Base-by-base conservation (phyloP, 2,329 filamentous ascomycete genomes). In the Ascochyta pisi region DNA sequence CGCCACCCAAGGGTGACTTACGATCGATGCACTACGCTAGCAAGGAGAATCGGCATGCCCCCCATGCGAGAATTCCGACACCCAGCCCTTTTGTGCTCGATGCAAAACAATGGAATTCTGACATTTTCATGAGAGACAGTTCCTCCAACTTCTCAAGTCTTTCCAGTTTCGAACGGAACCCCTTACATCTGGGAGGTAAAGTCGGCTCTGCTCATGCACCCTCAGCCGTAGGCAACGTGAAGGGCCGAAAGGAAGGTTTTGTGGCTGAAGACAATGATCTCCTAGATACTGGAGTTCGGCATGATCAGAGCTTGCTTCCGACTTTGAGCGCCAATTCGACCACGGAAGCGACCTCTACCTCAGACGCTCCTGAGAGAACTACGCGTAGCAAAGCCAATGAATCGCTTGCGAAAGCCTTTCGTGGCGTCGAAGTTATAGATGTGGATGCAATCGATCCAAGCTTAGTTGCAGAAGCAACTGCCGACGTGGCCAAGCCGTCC, bases 181-280 rank as follows among this genome's bases (percentile, higher is more conserved):
- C 48, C 15, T 26, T 41, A 23, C 16, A 34, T 3, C 29, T 61
- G 2, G 16, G 44, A 3, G 49, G 48, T 7, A 71, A 63, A 26
- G 35, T 54, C 37, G 64, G 60, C 41, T 66, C 67, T 5, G 60
- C 55, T 10, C 61, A 65, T 9, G 48, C 44, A 12, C 63, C 67
- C 1, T 61, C 56, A 2, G 55, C 51, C 6, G 23, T 27, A 1
- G 58, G 56, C 10, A 62, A 55, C 9, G 31, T 69, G 4, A 70
- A 63, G 50, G 67, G 66, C 24, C 64, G 65, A 27, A 75, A 73
- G 40, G 70, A 73, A 50, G 66, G 62, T 37, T 29, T 54, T 43
- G 15, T 46, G 50, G 8, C 50, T 56, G 24, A 54, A 27, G 10
- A 23, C 2, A 22, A 16, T 39, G 33, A 50, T 19, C 35, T 33